Base-by-base conservation (phyloP, 495 filamentous ascomycete genomes). In the Aspergillus asperescens region DNA sequence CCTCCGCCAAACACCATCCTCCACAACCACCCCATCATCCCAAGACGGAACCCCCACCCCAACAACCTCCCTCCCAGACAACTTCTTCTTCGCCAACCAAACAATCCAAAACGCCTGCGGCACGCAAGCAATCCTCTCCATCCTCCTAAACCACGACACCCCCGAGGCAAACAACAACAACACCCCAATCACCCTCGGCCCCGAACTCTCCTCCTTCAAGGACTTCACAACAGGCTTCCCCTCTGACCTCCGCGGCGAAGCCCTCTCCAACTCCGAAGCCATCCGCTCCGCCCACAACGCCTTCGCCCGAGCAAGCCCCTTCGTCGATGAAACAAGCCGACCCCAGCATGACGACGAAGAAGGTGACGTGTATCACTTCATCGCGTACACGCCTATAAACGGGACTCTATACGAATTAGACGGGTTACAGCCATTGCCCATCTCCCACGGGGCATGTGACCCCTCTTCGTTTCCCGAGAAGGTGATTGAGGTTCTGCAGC, bases 61-160 rank as follows among this genome's bases (percentile, higher is more conserved):
- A 66, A 91, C 93, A 43, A 76, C 61, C n/a, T 22, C 31, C 32
- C 22, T 19, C 32, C 31, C 31, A 3, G 82, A 89, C 57, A 74
- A 76, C 48, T 72, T 96, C 60, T 99, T 95, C 78, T 99, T 99
- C 75, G 93, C 93, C 2, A 84, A 86, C 10, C 93, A 99, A 72
- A 96, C 92, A 1, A 99, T 99, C 70, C 93, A 97, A 74, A 99
- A 99, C 75, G 93, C 93, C 22, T 99, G 93, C 75, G 93, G 91
- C 51, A 99, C 93, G 13, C 93, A 97, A 72, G 93, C 93, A 20
- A 82, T 99, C 52, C 82, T 99, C 27, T 91, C 86, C 40, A 86
- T 97, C 53, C 79, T 99, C 20, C 77, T 99, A 49, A 99, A 99
- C 73, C 84, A 93, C 57, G 83, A 84, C 62, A 48, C 20, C 62